Percentiles rank a stretch among this genome's conserved stretches.
These are phyloP conservation scores for Amanita thiersii DNA, from an alignment of 768 basidiomycete species.

Conservation along the genomic window DNA sequence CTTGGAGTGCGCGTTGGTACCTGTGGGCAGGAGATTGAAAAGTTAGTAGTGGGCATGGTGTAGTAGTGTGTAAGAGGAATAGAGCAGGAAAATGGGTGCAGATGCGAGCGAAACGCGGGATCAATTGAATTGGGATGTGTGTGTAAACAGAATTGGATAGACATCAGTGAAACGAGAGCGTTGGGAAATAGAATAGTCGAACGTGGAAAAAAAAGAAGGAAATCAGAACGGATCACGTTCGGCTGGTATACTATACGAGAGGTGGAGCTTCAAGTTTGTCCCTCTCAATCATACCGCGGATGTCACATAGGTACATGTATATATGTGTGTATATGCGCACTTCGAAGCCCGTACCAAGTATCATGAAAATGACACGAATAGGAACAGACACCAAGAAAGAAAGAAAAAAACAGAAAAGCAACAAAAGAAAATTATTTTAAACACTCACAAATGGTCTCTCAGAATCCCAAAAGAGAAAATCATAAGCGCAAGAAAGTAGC, in stretches of 20 bases:
- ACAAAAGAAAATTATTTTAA: neutral
- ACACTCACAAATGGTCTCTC: slow-evolving; percentile 75
- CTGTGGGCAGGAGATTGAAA: too few relatives aligned
- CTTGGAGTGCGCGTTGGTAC: slow-evolving; percentile 63
- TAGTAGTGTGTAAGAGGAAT: too few relatives aligned
- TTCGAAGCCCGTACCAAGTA: too few relatives aligned
- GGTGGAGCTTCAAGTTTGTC: too few relatives aligned
- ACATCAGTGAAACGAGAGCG: neutral
- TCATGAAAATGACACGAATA: too few relatives aligned
- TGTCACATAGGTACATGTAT: too few relatives aligned
- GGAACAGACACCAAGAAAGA: neutral
- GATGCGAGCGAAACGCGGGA: neutral
- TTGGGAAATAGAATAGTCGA: neutral
- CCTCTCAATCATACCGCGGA: too few relatives aligned
- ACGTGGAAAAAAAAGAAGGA: neutral
- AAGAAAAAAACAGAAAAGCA: too few relatives aligned
- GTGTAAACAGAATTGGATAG: neutral
- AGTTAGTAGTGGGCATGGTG: too few relatives aligned
- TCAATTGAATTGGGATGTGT: neutral
- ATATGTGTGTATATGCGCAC: too few relatives aligned
- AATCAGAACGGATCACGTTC: neutral
- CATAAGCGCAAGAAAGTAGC: slow-evolving; percentile 77
- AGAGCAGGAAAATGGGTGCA: neutral
- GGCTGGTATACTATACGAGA: too few relatives aligned
- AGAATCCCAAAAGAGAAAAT: slow-evolving; percentile 85